Percentiles rank a stretch among this genome's conserved stretches.
phyloP scores from a whole-genome alignment of 345 rosid genomes.

The Gossypium anomalum region DNA sequence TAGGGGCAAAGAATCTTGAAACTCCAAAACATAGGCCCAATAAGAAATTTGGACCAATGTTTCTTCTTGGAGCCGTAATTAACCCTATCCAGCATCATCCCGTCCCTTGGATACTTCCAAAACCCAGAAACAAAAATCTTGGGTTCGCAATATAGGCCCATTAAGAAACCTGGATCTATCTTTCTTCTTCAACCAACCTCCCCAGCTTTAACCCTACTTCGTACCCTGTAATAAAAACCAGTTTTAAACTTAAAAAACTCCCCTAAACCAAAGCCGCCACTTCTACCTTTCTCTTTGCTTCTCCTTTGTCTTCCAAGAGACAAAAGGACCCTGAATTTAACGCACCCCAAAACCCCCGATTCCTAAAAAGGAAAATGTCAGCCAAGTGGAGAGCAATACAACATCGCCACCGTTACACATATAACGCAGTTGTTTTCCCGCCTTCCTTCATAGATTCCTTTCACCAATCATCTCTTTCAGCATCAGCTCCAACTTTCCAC shows the following conservation, averaged over 20 bases:
- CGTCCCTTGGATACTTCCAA: neutral
- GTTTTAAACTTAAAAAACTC: neutral
- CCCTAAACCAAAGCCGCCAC: neutral
- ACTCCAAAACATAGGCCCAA: too few relatives aligned
- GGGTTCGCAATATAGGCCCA: neutral
- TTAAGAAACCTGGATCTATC: neutral
- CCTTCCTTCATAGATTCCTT: constrained; percentile 43
- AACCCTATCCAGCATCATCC: too few relatives aligned
- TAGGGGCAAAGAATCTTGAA: too few relatives aligned
- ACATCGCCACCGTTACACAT: constrained; percentile 93
- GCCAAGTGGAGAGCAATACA: constrained; percentile 97
- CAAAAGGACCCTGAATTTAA: neutral
- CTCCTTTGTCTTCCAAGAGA: neutral
- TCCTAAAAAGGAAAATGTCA: constrained; percentile 46
- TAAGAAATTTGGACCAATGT: too few relatives aligned
- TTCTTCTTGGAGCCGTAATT: too few relatives aligned
- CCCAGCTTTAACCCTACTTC: neutral
- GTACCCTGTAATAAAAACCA: neutral
- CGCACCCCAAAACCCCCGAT: neutral
- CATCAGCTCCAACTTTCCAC: constrained; percentile 40
- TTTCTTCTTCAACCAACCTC: neutral
- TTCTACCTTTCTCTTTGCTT: neutral
- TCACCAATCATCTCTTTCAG: constrained; percentile 29
- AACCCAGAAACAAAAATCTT: neutral
- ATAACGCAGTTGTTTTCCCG: constrained; percentile 79